Conservation (phyloP, 257 asterid species). For the Solanum ahanhuiri region DNA sequence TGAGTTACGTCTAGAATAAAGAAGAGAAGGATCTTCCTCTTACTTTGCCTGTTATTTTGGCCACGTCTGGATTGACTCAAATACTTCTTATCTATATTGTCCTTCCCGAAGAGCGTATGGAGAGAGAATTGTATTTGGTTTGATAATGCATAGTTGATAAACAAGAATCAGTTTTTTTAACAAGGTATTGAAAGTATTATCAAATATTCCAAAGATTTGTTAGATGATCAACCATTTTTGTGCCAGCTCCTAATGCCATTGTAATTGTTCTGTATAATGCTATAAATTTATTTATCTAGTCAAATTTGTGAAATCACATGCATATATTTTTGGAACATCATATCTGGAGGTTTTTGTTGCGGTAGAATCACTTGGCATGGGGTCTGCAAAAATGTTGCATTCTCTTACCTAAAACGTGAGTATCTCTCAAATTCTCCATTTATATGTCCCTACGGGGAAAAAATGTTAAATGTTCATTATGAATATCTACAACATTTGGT, state of each 20-base stretch:
- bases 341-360: background rate
- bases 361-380: background rate
- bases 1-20: constrained; percentile 15
- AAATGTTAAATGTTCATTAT: background rate
- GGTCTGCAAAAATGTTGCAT: background rate
- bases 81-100: background rate
- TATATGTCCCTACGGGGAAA: background rate
- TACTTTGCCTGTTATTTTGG: background rate
- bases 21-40: background rate
- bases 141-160: background rate
- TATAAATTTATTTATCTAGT: background rate
- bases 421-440: background rate
- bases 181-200: background rate
- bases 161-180: background rate
- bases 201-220: background rate
- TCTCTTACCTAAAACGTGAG: constrained; percentile 32
- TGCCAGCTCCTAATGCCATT: background rate
- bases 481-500: background rate
- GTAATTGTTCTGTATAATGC: no score
- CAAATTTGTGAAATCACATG: background rate
- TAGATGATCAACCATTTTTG: background rate
- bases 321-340: background rate
- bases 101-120: background rate
- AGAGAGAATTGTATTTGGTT: background rate
- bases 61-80: background rate